Evolutionary conservation across 2,329 filamentous ascomycete species (phyloP).

Genomic region (Pseudogymnoascus sp.): DNA sequence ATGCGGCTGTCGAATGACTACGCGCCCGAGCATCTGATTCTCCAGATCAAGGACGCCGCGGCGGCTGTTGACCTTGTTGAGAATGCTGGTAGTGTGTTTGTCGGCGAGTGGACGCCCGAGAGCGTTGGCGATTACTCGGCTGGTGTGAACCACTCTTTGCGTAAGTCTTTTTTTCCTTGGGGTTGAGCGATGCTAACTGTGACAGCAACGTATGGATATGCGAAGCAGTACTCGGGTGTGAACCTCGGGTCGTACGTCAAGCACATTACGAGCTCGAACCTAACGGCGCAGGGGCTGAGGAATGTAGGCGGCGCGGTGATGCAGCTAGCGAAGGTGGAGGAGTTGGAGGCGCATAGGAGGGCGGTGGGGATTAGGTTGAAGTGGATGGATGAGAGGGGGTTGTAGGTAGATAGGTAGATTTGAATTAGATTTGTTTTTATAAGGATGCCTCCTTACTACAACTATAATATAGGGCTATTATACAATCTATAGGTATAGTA

Average conservation of each 20-base stretch:
- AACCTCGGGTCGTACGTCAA: conserved; percentile 95
- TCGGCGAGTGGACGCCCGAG: conserved; percentile 94
- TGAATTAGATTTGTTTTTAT: too few relatives aligned
- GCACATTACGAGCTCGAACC: conserved; percentile 90
- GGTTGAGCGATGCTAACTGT: conserved; percentile 8
- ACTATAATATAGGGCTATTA: too few relatives aligned
- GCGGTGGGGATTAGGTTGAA: conserved; percentile 59
- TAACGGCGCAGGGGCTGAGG: conserved; percentile 74
- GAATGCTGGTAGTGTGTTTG: conserved; percentile 93
- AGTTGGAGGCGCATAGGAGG: conserved; percentile 82
- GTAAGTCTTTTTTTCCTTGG: conserved; percentile 49
- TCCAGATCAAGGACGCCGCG: conserved; percentile 75
- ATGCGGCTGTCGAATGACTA: conserved; percentile 85
- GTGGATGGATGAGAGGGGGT: conserved; percentile 29
- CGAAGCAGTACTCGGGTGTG: conserved; percentile 96
- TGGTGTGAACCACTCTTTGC: conserved; percentile 93
- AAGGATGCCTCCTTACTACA: too few relatives aligned
- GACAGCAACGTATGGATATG: conserved; percentile 89
- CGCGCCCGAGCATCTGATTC: conserved; percentile 90
- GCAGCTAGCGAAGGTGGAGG: conserved; percentile 89
- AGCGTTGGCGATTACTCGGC: conserved; percentile 97
- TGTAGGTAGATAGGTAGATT: conserved; percentile 10
- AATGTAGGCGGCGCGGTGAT: conserved; percentile 88
- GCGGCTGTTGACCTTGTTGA: conserved; percentile 68
- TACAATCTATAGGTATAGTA: too few relatives aligned